Percentiles rank a stretch among this genome's conserved stretches.
These are phyloP conservation scores for Heritiera fomes DNA, from an alignment of 345 rosid genomes.

Conservation along the genomic window DNA sequence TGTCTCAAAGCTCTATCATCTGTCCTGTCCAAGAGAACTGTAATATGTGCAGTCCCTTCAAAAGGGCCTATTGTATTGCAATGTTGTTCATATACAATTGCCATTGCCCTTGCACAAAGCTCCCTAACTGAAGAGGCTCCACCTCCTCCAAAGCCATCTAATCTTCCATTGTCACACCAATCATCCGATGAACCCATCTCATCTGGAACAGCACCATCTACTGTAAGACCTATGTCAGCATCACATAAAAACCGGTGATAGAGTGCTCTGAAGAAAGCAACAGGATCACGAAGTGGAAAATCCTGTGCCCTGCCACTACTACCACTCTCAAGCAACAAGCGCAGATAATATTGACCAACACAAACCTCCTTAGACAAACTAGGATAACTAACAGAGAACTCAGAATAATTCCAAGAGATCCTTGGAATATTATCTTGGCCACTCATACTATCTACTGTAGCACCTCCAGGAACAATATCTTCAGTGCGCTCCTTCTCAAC, in stretches of 20 bases:
- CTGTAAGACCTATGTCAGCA: constrained; percentile 94
- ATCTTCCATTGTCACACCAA: constrained; percentile 98
- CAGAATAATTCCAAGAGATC: constrained; percentile 98
- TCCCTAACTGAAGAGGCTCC: constrained; percentile 97
- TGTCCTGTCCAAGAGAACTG: constrained; percentile 93
- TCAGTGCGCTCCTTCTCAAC: constrained; percentile 97
- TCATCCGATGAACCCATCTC: constrained; percentile 95
- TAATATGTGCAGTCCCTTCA: constrained; percentile 95
- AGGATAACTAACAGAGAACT: constrained; percentile 82
- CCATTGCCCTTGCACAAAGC: constrained; percentile 99
- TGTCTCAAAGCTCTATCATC: constrained; percentile 97
- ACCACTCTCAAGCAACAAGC: constrained; percentile 95
- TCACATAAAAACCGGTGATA: constrained; percentile 98
- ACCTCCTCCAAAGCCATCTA: constrained; percentile 99
- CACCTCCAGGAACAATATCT: constrained; percentile 87
- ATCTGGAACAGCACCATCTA: constrained; percentile 95
- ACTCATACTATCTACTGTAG: constrained; percentile 46
- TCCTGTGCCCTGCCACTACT: constrained; percentile 90
- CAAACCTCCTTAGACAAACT: constrained; percentile 99
- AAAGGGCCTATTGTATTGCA: constrained; percentile 77
- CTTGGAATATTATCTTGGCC: constrained; percentile 79
- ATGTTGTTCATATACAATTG: constrained; percentile 94
- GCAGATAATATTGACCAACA: constrained; percentile 96
- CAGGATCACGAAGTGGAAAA: constrained; percentile 96
- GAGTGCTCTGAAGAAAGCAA: constrained; percentile 92